Conservation (phyloP, 1,139 yeast genomes). For the Yamadazyma conglobata region DNA sequence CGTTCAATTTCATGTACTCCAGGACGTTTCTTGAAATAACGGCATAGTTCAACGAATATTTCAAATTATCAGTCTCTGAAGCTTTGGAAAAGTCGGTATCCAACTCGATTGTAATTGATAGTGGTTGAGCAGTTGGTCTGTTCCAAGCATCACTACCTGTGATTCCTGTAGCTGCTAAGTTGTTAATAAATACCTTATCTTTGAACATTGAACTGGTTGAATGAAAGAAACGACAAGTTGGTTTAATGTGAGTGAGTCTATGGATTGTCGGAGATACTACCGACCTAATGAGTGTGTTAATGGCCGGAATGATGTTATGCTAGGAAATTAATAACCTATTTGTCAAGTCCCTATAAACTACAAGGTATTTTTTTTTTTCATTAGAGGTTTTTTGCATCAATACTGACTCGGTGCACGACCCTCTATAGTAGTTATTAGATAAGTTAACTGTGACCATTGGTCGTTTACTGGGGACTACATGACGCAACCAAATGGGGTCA, state of each 20-base stretch:
- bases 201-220: conserved; percentile 20
- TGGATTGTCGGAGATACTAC: conserved; percentile 16
- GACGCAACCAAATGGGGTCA: no score
- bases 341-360: no score
- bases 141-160: conserved; percentile 80
- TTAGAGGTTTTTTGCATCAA: no score
- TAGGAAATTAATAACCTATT: no score
- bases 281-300: conserved; percentile 14
- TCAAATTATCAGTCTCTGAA: conserved; percentile 71
- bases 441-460: no score
- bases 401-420: no score
- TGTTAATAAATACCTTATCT: conserved; percentile 58
- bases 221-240: conserved; percentile 9
- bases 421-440: no score
- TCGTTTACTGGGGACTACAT: no score
- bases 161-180: conserved; percentile 58
- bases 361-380: no score
- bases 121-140: conserved; percentile 67
- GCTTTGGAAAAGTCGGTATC: conserved; percentile 70
- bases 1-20: conserved; percentile 46
- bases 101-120: conserved; percentile 55
- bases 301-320: no score
- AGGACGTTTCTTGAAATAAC: conserved; percentile 65
- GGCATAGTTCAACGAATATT: conserved; percentile 83
- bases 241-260: conserved; percentile 1